phyloP scores from a whole-genome alignment of 164 flowering plant species.

The Santalum album region DNA sequence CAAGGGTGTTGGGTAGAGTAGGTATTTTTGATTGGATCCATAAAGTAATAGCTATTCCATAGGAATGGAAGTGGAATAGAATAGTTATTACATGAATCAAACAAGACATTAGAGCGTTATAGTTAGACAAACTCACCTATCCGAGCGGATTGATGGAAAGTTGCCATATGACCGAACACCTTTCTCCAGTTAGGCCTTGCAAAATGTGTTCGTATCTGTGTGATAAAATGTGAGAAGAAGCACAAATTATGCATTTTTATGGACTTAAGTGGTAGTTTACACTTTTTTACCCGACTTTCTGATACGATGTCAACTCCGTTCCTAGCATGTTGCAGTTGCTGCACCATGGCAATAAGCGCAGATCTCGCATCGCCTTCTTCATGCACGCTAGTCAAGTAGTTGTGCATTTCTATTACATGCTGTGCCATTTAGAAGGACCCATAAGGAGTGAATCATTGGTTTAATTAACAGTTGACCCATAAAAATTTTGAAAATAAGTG shows the following conservation, averaged over 20 bases:
- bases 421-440: constrained; percentile 18
- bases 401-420: constrained; percentile 89
- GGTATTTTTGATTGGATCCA: too few relatives aligned
- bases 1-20: too few relatives aligned
- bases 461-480: background rate
- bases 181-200: constrained; percentile 95
- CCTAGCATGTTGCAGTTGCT: constrained; percentile 84
- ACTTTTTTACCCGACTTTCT: constrained; percentile 51
- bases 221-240: constrained; percentile 6
- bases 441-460: background rate
- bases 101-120: too few relatives aligned
- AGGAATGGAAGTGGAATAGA: too few relatives aligned
- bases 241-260: too few relatives aligned
- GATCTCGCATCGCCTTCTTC: constrained; percentile 98
- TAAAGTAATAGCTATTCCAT: too few relatives aligned
- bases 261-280: background rate
- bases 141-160: constrained; percentile 33
- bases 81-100: too few relatives aligned
- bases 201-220: constrained; percentile 87
- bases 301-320: constrained; percentile 90
- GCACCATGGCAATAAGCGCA: constrained; percentile 88
- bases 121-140: constrained; percentile 41
- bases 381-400: constrained; percentile 84
- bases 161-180: constrained; percentile 60
- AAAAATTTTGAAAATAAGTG: too few relatives aligned